phyloP scores from a whole-genome alignment of 1,284 basidiomycete genomes.

The Earliella scabrosa region DNA sequence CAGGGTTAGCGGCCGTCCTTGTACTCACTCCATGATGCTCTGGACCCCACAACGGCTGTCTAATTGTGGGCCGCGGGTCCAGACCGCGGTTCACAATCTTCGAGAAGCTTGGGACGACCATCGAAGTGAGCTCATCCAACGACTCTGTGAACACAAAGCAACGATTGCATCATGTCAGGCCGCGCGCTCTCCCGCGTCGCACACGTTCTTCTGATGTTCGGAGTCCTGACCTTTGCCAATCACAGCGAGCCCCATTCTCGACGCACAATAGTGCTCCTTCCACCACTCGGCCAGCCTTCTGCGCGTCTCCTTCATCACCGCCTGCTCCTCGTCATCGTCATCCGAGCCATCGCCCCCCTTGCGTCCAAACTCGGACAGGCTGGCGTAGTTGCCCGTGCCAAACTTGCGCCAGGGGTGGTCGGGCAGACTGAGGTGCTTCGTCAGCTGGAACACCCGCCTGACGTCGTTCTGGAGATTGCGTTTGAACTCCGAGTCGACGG shows the following conservation, averaged over 20 bases:
- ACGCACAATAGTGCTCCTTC: conserved; percentile 67
- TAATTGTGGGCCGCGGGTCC: conserved; percentile 42
- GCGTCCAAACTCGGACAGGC: conserved; percentile 41
- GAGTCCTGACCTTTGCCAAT: conserved; percentile 34
- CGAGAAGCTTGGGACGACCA: conserved; percentile 44
- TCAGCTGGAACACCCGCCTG: conserved; percentile 67
- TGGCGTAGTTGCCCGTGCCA: conserved; percentile 65
- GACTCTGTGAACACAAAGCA: conserved; percentile 21
- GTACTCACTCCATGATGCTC: conserved; percentile 47
- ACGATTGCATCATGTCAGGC: background rate
- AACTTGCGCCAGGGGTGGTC: conserved; percentile 68
- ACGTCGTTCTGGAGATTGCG: conserved; percentile 70
- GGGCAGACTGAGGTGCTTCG: conserved; percentile 53
- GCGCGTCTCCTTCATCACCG: conserved; percentile 57
- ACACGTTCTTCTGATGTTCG: background rate
- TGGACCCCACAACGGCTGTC: conserved; percentile 33
- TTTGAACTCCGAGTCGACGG: conserved; percentile 75
- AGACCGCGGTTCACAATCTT: conserved; percentile 52
- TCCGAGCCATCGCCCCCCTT: background rate
- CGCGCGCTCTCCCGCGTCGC: background rate
- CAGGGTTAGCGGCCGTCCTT: no score
- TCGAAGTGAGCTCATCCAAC: conserved; percentile 30
- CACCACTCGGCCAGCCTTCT: conserved; percentile 71
- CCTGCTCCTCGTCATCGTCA: conserved; percentile 33
- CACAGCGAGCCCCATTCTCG: conserved; percentile 60